These are phyloP conservation scores for Annona squamosa DNA, from an alignment of 164 flowering plant genomes.

Conservation along the genomic window DNA sequence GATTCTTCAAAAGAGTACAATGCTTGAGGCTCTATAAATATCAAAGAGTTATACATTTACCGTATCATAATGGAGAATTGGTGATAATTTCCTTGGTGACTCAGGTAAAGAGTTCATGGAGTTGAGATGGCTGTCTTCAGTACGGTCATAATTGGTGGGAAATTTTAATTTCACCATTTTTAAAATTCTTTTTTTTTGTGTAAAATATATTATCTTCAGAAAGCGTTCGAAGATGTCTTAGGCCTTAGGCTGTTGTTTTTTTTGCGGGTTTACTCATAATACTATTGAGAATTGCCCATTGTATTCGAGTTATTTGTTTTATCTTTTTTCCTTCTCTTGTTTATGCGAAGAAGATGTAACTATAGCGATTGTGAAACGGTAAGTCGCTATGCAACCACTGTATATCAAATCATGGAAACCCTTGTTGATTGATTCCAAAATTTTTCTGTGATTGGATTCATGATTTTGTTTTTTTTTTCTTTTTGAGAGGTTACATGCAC, in stretches of 20 bases:
- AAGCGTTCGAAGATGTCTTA: not conserved
- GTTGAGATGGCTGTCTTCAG: too few species aligned
- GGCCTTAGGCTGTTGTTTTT: not conserved
- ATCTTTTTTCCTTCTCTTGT: too few species aligned
- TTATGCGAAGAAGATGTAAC: not conserved
- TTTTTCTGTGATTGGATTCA: too few species aligned
- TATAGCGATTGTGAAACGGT: not conserved
- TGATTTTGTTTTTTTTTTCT: too few species aligned
- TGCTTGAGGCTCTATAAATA: not conserved
- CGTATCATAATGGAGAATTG: not conserved
- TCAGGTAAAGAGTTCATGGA: too few species aligned
- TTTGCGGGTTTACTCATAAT: not conserved
- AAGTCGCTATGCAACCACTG: not conserved
- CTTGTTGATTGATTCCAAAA: not conserved
- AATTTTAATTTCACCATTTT: too few species aligned
- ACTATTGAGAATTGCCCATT: not conserved
- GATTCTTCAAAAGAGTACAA: not conserved
- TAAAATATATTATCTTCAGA: too few species aligned
- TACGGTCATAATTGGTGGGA: too few species aligned
- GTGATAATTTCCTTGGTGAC: too few species aligned
- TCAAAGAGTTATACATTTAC: not conserved
- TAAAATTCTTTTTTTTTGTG: too few species aligned
- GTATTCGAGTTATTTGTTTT: too few species aligned
- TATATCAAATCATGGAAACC: not conserved
- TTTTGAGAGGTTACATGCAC: too few species aligned